phyloP scores from a whole-genome alignment of 169 alveolate genomes.

The Plasmodium yoelii region DNA sequence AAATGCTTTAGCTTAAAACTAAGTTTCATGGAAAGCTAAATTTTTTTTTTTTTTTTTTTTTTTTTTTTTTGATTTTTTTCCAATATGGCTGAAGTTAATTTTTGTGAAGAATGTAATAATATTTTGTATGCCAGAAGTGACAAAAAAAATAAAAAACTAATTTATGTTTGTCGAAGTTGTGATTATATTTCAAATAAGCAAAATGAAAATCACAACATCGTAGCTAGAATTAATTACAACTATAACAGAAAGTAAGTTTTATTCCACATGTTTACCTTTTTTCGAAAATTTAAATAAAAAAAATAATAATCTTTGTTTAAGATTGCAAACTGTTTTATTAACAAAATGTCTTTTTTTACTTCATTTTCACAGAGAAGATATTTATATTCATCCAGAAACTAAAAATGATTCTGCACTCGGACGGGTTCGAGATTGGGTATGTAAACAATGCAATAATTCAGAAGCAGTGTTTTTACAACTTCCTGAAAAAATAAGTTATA shows the following conservation, averaged over 20 bases:
- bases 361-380: constrained; percentile 87
- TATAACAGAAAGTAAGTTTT: constrained; percentile 75
- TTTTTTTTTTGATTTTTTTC: not conserved
- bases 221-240: constrained; percentile 76
- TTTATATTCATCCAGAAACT: constrained; percentile 87
- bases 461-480: constrained; percentile 92
- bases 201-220: constrained; percentile 79
- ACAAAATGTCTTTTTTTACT: too few relatives aligned
- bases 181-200: constrained; percentile 78
- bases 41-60: not conserved
- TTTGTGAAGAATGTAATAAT: constrained; percentile 83
- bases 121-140: constrained; percentile 79
- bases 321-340: not conserved
- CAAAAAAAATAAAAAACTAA: constrained; percentile 69
- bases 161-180: constrained; percentile 80
- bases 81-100: constrained; percentile 79
- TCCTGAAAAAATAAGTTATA: constrained; percentile 91
- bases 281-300: too few relatives aligned
- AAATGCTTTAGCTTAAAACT: not conserved
- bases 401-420: constrained; percentile 93
- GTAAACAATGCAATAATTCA: constrained; percentile 87
- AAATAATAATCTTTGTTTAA: not conserved
- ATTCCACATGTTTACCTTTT: too few relatives aligned
- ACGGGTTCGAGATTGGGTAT: constrained; percentile 91
- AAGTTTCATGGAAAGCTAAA: not conserved